phyloP scores from a whole-genome alignment of 108 stramenopile genomes.

The Schizochytrium sp. region DNA sequence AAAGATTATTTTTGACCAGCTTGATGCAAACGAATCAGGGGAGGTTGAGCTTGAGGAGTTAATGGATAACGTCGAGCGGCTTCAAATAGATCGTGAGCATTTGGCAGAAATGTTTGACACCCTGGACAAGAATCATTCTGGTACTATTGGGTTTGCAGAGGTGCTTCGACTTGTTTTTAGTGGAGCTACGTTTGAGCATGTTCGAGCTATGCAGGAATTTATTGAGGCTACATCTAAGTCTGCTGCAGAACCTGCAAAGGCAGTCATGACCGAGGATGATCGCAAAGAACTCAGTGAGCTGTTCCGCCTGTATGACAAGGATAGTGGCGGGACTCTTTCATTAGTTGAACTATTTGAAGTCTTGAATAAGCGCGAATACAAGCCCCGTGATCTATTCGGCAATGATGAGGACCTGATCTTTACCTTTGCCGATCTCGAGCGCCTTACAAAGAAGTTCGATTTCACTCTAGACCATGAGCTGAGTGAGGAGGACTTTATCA shows the following conservation, averaged over 20 bases:
- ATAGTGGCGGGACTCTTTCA: slow-evolving; percentile 31
- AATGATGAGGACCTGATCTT: slow-evolving; percentile 48
- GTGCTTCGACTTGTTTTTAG: slow-evolving; percentile 4
- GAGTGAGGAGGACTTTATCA: slow-evolving; percentile 44
- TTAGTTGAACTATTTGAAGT: slow-evolving; percentile 32
- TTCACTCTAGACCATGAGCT: slow-evolving; percentile 42
- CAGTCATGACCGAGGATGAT: not conserved
- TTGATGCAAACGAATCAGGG: slow-evolving; percentile 23
- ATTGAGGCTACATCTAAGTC: not conserved
- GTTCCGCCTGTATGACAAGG: slow-evolving; percentile 34
- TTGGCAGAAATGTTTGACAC: slow-evolving; percentile 17
- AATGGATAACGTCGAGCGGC: slow-evolving; percentile 54
- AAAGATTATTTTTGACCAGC: slow-evolving; percentile 62
- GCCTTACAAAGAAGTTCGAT: not conserved
- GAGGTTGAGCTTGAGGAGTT: slow-evolving; percentile 61
- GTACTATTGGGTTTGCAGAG: slow-evolving; percentile 5
- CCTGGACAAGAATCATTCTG: not conserved
- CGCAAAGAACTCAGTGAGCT: slow-evolving; percentile 47
- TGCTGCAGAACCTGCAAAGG: not conserved
- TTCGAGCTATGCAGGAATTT: slow-evolving; percentile 25
- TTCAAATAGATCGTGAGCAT: not conserved
- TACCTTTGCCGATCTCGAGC: slow-evolving; percentile 45
- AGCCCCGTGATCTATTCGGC: slow-evolving; percentile 30
- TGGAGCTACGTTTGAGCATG: not conserved
- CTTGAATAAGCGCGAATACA: slow-evolving; percentile 28